Percentiles rank a stretch among this genome's conserved stretches.
Evolutionary conservation across 192 early-diverging fungal genomes (phyloP).

Genomic region (Gonapodya sp.): DNA sequence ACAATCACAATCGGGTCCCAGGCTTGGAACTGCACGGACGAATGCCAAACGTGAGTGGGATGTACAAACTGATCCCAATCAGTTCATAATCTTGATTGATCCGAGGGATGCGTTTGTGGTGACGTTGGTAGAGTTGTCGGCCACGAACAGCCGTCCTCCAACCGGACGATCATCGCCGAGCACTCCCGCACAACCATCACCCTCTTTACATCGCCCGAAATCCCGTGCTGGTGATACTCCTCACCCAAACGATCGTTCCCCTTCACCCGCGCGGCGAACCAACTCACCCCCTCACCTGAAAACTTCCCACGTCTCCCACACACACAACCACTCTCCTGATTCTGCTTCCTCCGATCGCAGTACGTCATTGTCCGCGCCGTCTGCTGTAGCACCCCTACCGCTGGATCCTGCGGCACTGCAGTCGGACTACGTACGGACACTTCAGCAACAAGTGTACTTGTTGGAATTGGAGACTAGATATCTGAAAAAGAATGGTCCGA

Average conservation of each 20-base stretch:
- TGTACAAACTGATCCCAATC: no score
- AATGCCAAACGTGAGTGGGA: no score
- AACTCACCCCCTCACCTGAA: not conserved
- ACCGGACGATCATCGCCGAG: not conserved
- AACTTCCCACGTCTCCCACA: not conserved
- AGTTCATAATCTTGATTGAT: no score
- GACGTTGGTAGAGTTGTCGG: not conserved
- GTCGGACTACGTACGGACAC: conserved; percentile 39
- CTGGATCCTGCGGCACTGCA: not conserved
- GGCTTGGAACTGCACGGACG: no score
- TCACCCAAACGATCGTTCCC: not conserved
- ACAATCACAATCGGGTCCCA: not conserved
- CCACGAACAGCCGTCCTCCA: not conserved
- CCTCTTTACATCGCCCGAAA: not conserved
- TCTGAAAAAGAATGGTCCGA: conserved; percentile 21
- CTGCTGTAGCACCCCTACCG: not conserved
- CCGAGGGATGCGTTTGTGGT: not conserved
- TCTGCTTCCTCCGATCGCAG: not conserved
- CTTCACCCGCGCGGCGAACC: not conserved
- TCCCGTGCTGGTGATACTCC: not conserved
- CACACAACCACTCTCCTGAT: not conserved
- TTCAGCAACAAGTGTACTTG: conserved; percentile 51
- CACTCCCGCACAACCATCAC: not conserved
- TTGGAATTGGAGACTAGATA: conserved; percentile 50
- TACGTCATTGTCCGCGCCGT: not conserved